Base-by-base conservation (phyloP, 108 stramenopile species). In the Pseudonitzschia multiseries region DNA sequence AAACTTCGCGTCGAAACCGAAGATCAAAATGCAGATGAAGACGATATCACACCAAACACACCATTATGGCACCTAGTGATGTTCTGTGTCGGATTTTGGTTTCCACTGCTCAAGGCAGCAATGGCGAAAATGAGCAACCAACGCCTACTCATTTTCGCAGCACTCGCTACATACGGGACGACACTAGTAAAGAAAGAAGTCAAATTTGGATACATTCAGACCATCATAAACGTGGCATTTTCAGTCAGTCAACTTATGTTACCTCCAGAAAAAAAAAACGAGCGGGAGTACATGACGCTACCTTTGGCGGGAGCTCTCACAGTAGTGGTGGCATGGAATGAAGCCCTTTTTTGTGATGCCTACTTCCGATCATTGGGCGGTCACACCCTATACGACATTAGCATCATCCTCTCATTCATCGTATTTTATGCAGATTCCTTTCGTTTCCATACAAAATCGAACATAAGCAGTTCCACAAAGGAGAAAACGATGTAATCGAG, bases 151-250 rank as follows among this genome's bases (percentile, higher is more conserved):
- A 13, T 69, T n/a, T 26, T 54, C 18, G 65, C 74, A 22, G 13
- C 56, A 17, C 12, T 52, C 20, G 74, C 44, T 0, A 68, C 54
- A 14, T 60, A n/a, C 27, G 74, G 74, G 26, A 26, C 13, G 4
- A 3, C n/a, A 5, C 3, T 32, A 0, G 28, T 76, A 4, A 29
- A 46, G 18, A 33, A 65, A n/a, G 15, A 70, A 10, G 57, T 32
- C 27, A 40, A 3, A 1, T 76, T 76, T 51, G 48, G 61, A 21
- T 76, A 70, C 65, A 24, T 76, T 9, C 75, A 76, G 28, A 76
- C 68, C 44, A 9, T 76, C 21, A 21, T 76, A 4, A 53, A 21
- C n/a, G 31, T 76, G 5, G 52, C 69, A 4, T 76, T 71, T 65
- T 46, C 60, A 12, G 22, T 33, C 5, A 61, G n/a, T 22, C 75